These are phyloP conservation scores for Fistulina hepatica DNA, from an alignment of 1,284 basidiomycete species.

Conservation along the genomic window DNA sequence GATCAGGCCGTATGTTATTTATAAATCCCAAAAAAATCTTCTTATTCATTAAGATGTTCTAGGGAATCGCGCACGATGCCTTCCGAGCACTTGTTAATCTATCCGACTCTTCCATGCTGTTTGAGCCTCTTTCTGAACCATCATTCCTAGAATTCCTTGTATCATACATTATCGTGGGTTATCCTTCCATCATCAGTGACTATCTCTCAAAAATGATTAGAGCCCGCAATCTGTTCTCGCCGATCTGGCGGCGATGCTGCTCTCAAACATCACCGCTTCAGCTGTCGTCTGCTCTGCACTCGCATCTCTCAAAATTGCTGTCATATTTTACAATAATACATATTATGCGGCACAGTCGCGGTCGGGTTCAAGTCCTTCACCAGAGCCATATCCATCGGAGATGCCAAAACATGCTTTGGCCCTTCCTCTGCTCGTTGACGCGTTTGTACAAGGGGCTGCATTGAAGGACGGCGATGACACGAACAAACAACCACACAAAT, in stretches of 20 bases:
- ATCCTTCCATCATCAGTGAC: not conserved
- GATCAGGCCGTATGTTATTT: slow-evolving; percentile 62
- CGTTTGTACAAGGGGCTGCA: slow-evolving; percentile 68
- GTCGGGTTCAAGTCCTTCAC: slow-evolving; percentile 58
- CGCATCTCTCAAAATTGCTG: slow-evolving; percentile 49
- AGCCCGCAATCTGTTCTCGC: slow-evolving; percentile 84
- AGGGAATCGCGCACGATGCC: slow-evolving; percentile 92
- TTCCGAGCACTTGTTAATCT: slow-evolving; percentile 92
- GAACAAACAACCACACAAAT: slow-evolving; percentile 52
- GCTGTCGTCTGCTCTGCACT: slow-evolving; percentile 59
- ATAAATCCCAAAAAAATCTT: slow-evolving; percentile 9
- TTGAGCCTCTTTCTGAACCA: slow-evolving; percentile 60
- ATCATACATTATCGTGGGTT: slow-evolving; percentile 81
- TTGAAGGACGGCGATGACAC: slow-evolving; percentile 35
- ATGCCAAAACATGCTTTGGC: slow-evolving; percentile 49
- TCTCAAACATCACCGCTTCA: slow-evolving; percentile 88
- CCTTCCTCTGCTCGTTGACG: slow-evolving; percentile 72
- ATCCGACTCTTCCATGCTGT: slow-evolving; percentile 71
- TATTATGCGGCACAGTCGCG: slow-evolving; percentile 68
- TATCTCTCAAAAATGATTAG: slow-evolving; percentile 29
- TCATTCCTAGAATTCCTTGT: slow-evolving; percentile 78
- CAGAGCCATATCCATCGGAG: slow-evolving; percentile 50
- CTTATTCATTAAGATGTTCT: slow-evolving; percentile 12
- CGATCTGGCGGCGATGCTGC: slow-evolving; percentile 91
- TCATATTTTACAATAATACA: slow-evolving; percentile 24